Evolutionary conservation across 306 rosid species (phyloP).

Genomic region (Vigna nakashimae): DNA sequence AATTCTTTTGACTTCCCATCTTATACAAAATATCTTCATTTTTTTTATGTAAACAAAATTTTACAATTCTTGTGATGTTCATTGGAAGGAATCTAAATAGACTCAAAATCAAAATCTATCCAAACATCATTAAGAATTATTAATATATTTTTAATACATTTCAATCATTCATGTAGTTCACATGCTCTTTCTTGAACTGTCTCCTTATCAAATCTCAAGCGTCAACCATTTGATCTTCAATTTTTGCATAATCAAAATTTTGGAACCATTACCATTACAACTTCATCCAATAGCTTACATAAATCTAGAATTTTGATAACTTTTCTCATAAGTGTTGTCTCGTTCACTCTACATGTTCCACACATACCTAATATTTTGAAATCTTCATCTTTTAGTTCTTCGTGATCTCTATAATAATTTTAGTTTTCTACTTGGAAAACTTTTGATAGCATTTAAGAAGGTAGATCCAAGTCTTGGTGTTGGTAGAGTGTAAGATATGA

Average conservation of each 20-base stretch:
- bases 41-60: slow-evolving; percentile 48
- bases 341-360: slow-evolving; percentile 46
- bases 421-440: too few species aligned
- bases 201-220: not conserved
- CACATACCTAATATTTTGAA: too few species aligned
- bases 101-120: slow-evolving; percentile 41
- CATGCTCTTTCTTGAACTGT: not conserved
- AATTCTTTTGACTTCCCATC: slow-evolving; percentile 36
- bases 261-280: slow-evolving; percentile 32
- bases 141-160: not conserved
- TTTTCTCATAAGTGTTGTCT: slow-evolving; percentile 38
- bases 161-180: slow-evolving; percentile 6
- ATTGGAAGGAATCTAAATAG: slow-evolving; percentile 33
- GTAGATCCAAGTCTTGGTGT: too few species aligned
- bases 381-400: too few species aligned
- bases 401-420: too few species aligned
- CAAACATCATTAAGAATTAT: slow-evolving; percentile 55
- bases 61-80: slow-evolving; percentile 38
- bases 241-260: not conserved
- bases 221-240: slow-evolving; percentile 38
- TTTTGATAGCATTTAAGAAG: too few species aligned
- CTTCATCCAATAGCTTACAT: slow-evolving; percentile 34
- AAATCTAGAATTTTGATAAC: slow-evolving; percentile 6
- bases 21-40: not conserved
- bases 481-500: too few species aligned